Evolutionary conservation across 345 rosid species (phyloP).

Genomic region (Reutealis trisperma): DNA sequence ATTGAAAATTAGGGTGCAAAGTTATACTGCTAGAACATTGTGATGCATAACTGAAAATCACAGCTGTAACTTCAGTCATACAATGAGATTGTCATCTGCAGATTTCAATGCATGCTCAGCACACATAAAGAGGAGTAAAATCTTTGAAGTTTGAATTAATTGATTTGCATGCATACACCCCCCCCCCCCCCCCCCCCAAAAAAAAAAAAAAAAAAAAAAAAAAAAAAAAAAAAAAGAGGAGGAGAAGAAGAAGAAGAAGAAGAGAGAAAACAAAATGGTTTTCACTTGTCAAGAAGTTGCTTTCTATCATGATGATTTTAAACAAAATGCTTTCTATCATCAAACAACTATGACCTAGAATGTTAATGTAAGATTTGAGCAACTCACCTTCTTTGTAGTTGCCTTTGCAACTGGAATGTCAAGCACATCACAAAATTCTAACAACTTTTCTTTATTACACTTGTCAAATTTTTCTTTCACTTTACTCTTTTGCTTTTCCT

Average conservation of each 20-base stretch:
- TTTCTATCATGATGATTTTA: too few species aligned
- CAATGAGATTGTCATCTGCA: not conserved
- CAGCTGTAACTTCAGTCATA: not conserved
- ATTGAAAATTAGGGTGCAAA: not conserved
- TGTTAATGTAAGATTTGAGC: not conserved
- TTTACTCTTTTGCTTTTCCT: constrained; percentile 80
- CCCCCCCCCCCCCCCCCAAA: too few species aligned
- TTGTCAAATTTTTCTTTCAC: constrained; percentile 85
- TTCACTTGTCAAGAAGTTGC: not conserved
- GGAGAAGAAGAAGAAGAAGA: too few species aligned
- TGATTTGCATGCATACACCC: not conserved
- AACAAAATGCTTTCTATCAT: too few species aligned
- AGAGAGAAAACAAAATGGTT: not conserved
- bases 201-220: too few species aligned
- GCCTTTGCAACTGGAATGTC: constrained; percentile 67
- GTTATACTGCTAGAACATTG: not conserved
- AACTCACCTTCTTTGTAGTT: constrained; percentile 71
- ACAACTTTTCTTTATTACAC: constrained; percentile 74
- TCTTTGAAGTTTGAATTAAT: not conserved
- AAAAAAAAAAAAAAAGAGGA: too few species aligned
- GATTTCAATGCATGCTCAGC: not conserved
- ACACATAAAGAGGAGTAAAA: not conserved
- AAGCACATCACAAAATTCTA: constrained; percentile 81
- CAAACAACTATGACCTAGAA: not conserved
- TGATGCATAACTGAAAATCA: not conserved